Evolutionary conservation across 805 yeast genomes (phyloP).

Genomic region (Kodamaea sagamina): DNA sequence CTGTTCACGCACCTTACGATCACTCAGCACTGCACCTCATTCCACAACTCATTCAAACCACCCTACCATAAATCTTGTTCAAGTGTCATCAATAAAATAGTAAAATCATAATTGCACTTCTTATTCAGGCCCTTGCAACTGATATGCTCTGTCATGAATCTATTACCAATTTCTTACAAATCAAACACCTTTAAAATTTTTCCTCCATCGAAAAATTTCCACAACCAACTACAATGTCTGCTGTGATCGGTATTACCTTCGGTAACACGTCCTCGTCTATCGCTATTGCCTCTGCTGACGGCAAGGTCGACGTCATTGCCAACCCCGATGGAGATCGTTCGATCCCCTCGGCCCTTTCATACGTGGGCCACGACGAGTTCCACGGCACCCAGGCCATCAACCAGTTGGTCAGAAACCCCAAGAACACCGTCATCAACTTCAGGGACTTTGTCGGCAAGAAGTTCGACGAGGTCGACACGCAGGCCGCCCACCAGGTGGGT

Average conservation of each 20-base stretch:
- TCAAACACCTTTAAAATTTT: neutral
- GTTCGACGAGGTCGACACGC: conserved; percentile 67
- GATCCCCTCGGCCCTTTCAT: conserved; percentile 89
- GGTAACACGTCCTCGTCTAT: conserved; percentile 96
- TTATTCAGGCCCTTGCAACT: too few species aligned
- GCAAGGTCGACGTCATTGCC: conserved; percentile 95
- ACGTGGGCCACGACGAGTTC: conserved; percentile 92
- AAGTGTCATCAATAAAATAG: too few species aligned
- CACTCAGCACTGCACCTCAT: too few species aligned
- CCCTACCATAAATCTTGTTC: too few species aligned
- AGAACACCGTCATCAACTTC: conserved; percentile 84
- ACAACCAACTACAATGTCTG: conserved; percentile 29
- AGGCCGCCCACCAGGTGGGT: conserved; percentile 54
- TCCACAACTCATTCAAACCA: too few species aligned
- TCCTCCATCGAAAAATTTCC: conserved; percentile 7
- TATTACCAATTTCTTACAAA: neutral
- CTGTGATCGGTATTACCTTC: conserved; percentile 89
- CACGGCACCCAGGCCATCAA: conserved; percentile 96
- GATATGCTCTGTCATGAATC: too few species aligned
- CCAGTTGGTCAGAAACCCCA: conserved; percentile 88
- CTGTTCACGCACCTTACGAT: too few species aligned
- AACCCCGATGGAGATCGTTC: conserved; percentile 99
- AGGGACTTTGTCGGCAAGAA: conserved; percentile 87
- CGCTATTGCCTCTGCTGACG: conserved; percentile 82
- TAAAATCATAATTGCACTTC: too few species aligned